These are phyloP conservation scores for Chalciporus pseudorubinellus DNA, from an alignment of 768 basidiomycete genomes.

Conservation along the genomic window DNA sequence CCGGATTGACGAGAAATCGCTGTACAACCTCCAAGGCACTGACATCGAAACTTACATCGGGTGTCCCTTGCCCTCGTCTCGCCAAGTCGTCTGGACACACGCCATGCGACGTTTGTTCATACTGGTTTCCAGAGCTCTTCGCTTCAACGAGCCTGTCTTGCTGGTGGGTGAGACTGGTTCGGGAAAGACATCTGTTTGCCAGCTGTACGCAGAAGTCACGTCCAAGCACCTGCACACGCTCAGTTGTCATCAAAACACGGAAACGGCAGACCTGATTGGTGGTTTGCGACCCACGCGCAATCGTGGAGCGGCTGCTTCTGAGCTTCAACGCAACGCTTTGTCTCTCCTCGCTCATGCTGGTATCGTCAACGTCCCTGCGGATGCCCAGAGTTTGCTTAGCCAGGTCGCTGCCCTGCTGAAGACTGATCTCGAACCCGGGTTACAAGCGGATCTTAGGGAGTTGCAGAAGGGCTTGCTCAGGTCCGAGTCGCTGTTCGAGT, in stretches of 20 bases:
- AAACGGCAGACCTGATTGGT: slow-evolving; percentile 95
- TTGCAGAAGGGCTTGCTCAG: slow-evolving; percentile 46
- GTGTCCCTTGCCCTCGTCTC: slow-evolving; percentile 44
- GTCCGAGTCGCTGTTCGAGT: slow-evolving; percentile 85
- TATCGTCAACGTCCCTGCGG: slow-evolving; percentile 22
- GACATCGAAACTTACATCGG: slow-evolving; percentile 52
- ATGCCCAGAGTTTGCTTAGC: slow-evolving; percentile 26
- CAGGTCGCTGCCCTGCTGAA: slow-evolving; percentile 24
- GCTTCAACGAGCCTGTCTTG: slow-evolving; percentile 90
- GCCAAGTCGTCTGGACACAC: slow-evolving; percentile 82
- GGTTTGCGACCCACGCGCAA: slow-evolving; percentile 88
- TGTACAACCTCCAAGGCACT: slow-evolving; percentile 61
- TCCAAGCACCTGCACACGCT: slow-evolving; percentile 64
- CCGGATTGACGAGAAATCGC: slow-evolving; percentile 61
- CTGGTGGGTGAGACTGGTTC: slow-evolving; percentile 97
- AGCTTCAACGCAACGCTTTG: slow-evolving; percentile 44
- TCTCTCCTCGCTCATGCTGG: slow-evolving; percentile 43
- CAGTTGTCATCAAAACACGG: slow-evolving; percentile 98
- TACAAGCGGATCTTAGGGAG: slow-evolving; percentile 36
- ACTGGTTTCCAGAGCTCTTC: slow-evolving; percentile 79
- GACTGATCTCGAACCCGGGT: slow-evolving; percentile 30
- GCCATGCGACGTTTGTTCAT: slow-evolving; percentile 91
- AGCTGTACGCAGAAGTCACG: slow-evolving; percentile 73
- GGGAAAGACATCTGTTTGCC: slow-evolving; percentile 97
- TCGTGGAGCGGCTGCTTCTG: slow-evolving; percentile 53